Evolutionary conservation across 495 filamentous ascomycete genomes (phyloP).

Genomic region (Trichoderma reesei): DNA sequence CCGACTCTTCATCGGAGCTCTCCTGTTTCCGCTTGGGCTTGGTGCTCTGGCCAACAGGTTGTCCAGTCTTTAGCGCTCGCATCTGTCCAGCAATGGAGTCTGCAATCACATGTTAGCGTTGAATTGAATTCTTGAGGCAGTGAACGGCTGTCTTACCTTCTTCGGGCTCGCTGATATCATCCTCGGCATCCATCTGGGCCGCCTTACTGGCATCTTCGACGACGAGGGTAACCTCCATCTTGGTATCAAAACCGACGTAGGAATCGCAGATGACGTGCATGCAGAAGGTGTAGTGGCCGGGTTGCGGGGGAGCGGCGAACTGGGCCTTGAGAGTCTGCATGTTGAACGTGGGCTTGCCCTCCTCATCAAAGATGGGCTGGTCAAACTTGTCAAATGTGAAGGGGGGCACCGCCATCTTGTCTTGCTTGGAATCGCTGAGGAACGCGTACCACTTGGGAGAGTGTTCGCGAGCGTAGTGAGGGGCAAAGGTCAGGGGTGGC

Average conservation of each 20-base stretch:
- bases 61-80: slow-evolving; percentile 70
- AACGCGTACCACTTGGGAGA: slow-evolving; percentile 88
- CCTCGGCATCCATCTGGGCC: slow-evolving; percentile 65
- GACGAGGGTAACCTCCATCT: slow-evolving; percentile 74
- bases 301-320: slow-evolving; percentile 90
- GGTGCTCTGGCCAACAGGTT: slow-evolving; percentile 47
- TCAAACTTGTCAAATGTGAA: slow-evolving; percentile 87
- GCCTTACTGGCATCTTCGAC: slow-evolving; percentile 89
- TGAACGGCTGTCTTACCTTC: slow-evolving; percentile 56
- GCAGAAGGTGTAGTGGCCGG: slow-evolving; percentile 82
- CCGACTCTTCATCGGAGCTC: slow-evolving; percentile 69
- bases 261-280: slow-evolving; percentile 89
- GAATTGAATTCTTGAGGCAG: slow-evolving; percentile 20
- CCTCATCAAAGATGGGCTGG: slow-evolving; percentile 65
- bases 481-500: slow-evolving; percentile 77
- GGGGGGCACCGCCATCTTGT: slow-evolving; percentile 89
- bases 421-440: slow-evolving; percentile 84
- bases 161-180: slow-evolving; percentile 95
- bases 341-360: slow-evolving; percentile 80
- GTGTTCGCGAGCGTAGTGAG: slow-evolving; percentile 81
- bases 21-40: slow-evolving; percentile 46
- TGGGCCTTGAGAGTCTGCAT: slow-evolving; percentile 95
- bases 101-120: slow-evolving; percentile 26
- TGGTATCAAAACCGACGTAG: slow-evolving; percentile 86
- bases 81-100: slow-evolving; percentile 94